Conservation (phyloP, 192 early-diverging fungal genomes). For the Bifiguratus adelaidae region DNA sequence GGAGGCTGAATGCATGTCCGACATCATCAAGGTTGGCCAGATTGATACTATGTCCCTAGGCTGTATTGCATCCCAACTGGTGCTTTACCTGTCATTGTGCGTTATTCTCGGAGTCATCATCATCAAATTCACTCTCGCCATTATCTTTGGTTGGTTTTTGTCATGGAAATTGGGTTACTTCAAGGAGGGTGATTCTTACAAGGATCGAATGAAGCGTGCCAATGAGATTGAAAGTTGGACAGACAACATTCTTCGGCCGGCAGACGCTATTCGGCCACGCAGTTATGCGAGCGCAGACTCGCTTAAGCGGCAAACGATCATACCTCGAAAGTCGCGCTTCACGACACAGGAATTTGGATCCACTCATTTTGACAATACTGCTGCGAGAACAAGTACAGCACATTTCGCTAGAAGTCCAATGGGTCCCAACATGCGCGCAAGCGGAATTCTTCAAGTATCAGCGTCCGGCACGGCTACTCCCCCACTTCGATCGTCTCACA, state of each 20-base stretch:
- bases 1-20: conserved; percentile 57
- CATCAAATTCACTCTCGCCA: conserved; percentile 61
- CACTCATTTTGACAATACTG: conserved; percentile 33
- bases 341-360: conserved; percentile 15
- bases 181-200: conserved; percentile 45
- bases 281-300: neutral
- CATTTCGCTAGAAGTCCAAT: conserved; percentile 10
- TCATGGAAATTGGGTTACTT: conserved; percentile 70
- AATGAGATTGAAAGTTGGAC: conserved; percentile 70
- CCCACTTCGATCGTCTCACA: neutral
- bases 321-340: conserved; percentile 22
- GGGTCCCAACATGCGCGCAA: neutral
- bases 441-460: neutral
- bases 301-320: conserved; percentile 8
- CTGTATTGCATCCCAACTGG: conserved; percentile 68
- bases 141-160: conserved; percentile 78
- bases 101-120: conserved; percentile 55
- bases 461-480: neutral
- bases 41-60: conserved; percentile 73
- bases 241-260: conserved; percentile 50
- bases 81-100: conserved; percentile 67
- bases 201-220: conserved; percentile 55
- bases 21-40: conserved; percentile 66
- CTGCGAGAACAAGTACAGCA: conserved; percentile 34
- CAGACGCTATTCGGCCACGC: neutral